phyloP scores from a whole-genome alignment of 2,329 filamentous ascomycete species.

The Pleoardoris graminearum region DNA sequence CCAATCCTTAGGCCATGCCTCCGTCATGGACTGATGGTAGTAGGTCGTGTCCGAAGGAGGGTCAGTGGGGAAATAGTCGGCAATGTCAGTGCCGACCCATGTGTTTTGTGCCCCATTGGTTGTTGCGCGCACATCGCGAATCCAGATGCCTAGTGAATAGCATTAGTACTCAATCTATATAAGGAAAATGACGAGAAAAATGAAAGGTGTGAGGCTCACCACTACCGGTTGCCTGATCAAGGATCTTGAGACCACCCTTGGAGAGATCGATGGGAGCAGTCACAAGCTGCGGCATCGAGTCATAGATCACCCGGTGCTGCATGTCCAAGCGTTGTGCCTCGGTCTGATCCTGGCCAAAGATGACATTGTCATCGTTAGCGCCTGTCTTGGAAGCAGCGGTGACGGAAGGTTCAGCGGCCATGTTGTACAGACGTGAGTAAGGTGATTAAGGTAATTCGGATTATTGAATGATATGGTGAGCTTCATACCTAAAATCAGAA shows the following conservation, averaged over 20 bases:
- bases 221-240: constrained; percentile 18
- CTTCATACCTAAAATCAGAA: too few species aligned
- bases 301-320: constrained; percentile 12
- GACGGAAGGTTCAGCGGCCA: background rate
- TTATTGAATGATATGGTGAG: too few species aligned
- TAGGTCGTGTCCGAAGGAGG: constrained; percentile 11
- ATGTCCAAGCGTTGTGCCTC: constrained; percentile 11
- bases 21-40: constrained; percentile 17
- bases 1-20: constrained; percentile 16
- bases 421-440: too few species aligned
- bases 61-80: constrained; percentile 12
- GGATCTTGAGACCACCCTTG: constrained; percentile 7
- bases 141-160: constrained; percentile 3
- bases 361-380: constrained; percentile 15
- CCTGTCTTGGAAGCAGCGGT: background rate
- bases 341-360: constrained; percentile 11
- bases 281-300: constrained; percentile 12
- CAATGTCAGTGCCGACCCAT: constrained; percentile 17
- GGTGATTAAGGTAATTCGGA: too few species aligned
- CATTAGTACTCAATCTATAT: background rate
- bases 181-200: too few species aligned
- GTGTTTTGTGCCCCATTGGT: constrained; percentile 3
- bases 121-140: constrained; percentile 8
- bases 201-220: constrained; percentile 4
- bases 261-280: constrained; percentile 14